A percentile compares a stretch with the other conserved stretches of the same genome.
Evolutionary conservation across 2,329 filamentous ascomycete genomes (phyloP).

Genomic region (Beauveria rudraprayagi): DNA sequence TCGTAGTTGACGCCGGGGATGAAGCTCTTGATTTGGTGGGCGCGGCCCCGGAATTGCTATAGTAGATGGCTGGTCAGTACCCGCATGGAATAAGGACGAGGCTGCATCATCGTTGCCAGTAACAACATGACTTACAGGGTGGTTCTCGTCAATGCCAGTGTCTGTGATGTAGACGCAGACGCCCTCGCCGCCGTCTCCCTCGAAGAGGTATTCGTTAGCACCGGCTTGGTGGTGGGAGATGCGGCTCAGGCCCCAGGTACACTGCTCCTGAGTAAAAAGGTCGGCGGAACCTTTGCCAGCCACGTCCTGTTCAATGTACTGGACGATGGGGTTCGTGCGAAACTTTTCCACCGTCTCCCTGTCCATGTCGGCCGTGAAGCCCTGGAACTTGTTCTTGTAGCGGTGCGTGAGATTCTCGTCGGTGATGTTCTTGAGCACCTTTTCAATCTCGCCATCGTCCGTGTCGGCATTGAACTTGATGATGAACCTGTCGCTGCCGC

Average conservation of each 20-base stretch:
- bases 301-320: constrained; percentile 10
- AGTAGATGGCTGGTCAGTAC: not conserved
- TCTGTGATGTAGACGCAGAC: constrained; percentile 34
- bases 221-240: constrained; percentile 13
- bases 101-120: too few relatives aligned
- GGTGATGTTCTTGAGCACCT: not conserved
- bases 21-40: constrained; percentile 15
- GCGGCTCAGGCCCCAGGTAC: constrained; percentile 21
- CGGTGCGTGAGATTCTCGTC: not conserved
- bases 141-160: constrained; percentile 25
- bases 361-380: constrained; percentile 6
- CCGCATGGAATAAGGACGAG: not conserved
- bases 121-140: constrained; percentile 5
- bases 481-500: constrained; percentile 6
- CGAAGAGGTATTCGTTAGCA: constrained; percentile 21
- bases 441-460: not conserved
- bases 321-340: constrained; percentile 5
- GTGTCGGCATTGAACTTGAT: constrained; percentile 11
- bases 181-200: constrained; percentile 23
- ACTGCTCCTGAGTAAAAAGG: constrained; percentile 12
- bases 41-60: constrained; percentile 16
- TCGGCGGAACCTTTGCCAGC: not conserved
- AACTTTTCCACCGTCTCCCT: not conserved
- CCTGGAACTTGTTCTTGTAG: constrained; percentile 3
- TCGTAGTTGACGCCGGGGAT: constrained; percentile 4